phyloP scores from a whole-genome alignment of 805 yeast species.

The Wickerhamomyces alni region DNA sequence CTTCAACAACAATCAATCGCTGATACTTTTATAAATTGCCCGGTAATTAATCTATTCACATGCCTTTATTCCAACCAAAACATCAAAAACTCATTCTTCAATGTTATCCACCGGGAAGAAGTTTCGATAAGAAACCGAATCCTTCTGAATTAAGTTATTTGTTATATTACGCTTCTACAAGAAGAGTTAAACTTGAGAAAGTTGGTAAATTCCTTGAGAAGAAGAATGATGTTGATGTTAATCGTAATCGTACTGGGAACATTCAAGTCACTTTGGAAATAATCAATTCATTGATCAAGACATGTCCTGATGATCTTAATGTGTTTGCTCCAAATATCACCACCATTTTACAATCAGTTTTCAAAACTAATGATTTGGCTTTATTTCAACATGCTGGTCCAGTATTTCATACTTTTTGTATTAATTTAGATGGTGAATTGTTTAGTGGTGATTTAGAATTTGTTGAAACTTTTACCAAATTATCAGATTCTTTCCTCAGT shows the following conservation, averaged over 20 bases:
- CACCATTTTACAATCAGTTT: constrained; percentile 46
- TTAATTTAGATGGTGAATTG: constrained; percentile 52
- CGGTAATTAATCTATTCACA: neutral
- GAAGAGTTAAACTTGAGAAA: constrained; percentile 84
- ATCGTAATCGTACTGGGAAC: constrained; percentile 66
- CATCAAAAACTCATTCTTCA: constrained; percentile 87
- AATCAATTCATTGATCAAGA: constrained; percentile 58
- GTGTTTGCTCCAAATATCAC: constrained; percentile 71
- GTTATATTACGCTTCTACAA: constrained; percentile 82
- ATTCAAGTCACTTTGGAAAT: constrained; percentile 76
- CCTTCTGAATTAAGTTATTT: constrained; percentile 86
- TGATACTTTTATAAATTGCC: no score
- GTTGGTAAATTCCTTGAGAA: constrained; percentile 65
- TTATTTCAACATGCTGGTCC: constrained; percentile 47
- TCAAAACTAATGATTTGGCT: constrained; percentile 53
- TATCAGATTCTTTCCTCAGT: constrained; percentile 23
- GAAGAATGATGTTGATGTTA: constrained; percentile 55
- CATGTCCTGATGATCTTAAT: constrained; percentile 79
- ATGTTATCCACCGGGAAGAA: constrained; percentile 90
- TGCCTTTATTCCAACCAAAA: constrained; percentile 55
- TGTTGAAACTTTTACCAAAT: constrained; percentile 39
- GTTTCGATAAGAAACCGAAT: constrained; percentile 84
- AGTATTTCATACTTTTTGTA: constrained; percentile 43
- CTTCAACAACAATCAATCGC: no score
- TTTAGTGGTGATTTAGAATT: constrained; percentile 61